Base-by-base conservation (phyloP, 345 rosid species). In the Theobroma cacao region DNA sequence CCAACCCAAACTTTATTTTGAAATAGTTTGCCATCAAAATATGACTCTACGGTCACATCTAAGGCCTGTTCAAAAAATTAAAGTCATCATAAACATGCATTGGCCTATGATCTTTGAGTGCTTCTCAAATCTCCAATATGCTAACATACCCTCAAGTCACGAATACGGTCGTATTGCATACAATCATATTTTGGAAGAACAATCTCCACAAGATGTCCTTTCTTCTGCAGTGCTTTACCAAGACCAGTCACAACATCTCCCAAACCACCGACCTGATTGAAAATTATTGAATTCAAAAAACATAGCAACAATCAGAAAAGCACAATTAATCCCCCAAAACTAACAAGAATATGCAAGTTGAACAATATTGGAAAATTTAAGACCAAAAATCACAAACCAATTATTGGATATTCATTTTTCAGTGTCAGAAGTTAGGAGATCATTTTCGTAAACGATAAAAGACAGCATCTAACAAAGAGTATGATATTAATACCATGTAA, bases 211-310 rank as follows among this genome's bases (percentile, higher is more conserved):
- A 93, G 90, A 76, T 96, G 97, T 72, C 98, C 99, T 87, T 85
- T 90, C 89, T 91, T 90, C 85, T 96, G 99, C 72, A 96, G 82
- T 80, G 98, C 91, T 88, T 93, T 96, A 78, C 97, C 82, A 79
- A 96, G 98, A 82, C 98, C 99, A 43, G 97, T 86, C 78, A 96
- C 94, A 60, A 96, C 99, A 76, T 96, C 99, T 68, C 95, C 99
- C 88, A 96, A 89, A 60, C 99, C 99, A 74, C 99, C 99, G 88
- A 96, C 98, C 99, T 96, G 75, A 24, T 63, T 30, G 45, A 60
- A 74, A 75, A 41, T 62, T 15, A 68, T 11, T n/a, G 22, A 38
- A 52, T 72, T 52, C 31, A 50, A 48, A 55, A 9, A n/a, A 55
- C 36, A 26, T 33, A 7, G 33, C 13, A 65, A 22, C 72, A 64